Evolutionary conservation across 1,139 yeast species (phyloP).

Genomic region (Saccharomyces hybrid): DNA sequence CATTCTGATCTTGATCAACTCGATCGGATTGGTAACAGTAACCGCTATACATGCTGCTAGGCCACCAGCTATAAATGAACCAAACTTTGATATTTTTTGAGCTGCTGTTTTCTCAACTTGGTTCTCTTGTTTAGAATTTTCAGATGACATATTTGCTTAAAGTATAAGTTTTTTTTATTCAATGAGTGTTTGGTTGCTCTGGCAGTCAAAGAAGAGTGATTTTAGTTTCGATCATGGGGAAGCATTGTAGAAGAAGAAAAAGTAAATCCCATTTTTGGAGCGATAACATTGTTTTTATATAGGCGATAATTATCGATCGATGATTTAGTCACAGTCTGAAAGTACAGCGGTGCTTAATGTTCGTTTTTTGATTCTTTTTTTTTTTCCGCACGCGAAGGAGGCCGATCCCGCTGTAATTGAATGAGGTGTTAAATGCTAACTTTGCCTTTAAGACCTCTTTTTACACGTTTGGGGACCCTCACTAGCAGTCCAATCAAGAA

Average conservation of each 20-base stretch:
- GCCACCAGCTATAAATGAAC: slow-evolving; percentile 91
- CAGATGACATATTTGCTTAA: neutral
- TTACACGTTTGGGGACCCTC: neutral
- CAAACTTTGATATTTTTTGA: slow-evolving; percentile 51
- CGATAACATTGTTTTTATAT: neutral
- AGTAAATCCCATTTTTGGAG: neutral
- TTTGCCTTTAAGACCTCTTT: neutral
- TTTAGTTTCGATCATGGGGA: neutral
- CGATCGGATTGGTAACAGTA: slow-evolving; percentile 92
- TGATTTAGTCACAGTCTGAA: neutral
- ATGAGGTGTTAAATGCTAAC: neutral
- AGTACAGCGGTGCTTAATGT: neutral
- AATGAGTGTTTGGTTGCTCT: neutral
- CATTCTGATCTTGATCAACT: slow-evolving; percentile 88
- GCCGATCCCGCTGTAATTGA: neutral
- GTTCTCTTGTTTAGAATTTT: slow-evolving; percentile 8
- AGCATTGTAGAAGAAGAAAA: neutral
- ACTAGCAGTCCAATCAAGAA: neutral
- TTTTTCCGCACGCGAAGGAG: neutral
- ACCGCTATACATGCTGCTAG: slow-evolving; percentile 97
- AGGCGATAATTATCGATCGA: neutral
- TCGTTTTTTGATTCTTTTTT: neutral
- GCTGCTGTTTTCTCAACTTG: slow-evolving; percentile 35
- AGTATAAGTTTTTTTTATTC: slow-evolving; percentile 5
- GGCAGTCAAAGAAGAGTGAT: neutral